Evolutionary conservation across 2,329 filamentous ascomycete genomes (phyloP), one percentile per base, ranked within the genome.

Genomic region (Talaromyces sp.): DNA sequence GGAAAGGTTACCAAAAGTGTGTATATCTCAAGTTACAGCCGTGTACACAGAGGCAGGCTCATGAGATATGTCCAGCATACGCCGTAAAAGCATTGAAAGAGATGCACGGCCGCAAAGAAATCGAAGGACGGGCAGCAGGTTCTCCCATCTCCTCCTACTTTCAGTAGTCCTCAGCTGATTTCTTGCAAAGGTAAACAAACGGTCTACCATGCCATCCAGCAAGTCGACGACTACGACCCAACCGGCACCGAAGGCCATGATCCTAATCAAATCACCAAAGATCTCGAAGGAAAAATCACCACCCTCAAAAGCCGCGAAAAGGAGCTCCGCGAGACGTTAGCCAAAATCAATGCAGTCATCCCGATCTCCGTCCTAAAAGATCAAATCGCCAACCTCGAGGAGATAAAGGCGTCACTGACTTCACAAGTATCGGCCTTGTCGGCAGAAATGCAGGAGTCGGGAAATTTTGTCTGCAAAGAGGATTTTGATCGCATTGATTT

Each of bases 31-130:
- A 9, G 22, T 0, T 33, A 31, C 39, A 27, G 6, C 19, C n/a
- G 27, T 52, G 31, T 52, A n/a, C 25, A 54, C 9, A 19, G 13
- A 2, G 11, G 25, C 10, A 39, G 25, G 11, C 33, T 56, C 33
- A 54, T 22, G 17, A 2, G 2, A 17, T 54, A 22, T 56, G 33
- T 37, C 33, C 62, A 83, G 85, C 86, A 13, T 80, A 85, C 50
- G 82, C 87, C 27, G 82, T 82, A 33, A 90, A 89, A 74, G 72
- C 85, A 37, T 77, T 90, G 39, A 88, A 87, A 70, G 87, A 89
- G 66, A 78, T 90, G 73, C 83, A 87, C 66, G 86, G 89, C 69
- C 81, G 80, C 49, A 84, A 84, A 11, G 76, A 85, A 69, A 85
- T 90, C 49, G 85, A 85, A 70, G 85, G 84, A 59, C 84, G 84